These are phyloP conservation scores for Fusarium chlamydosporum DNA, from an alignment of 2,329 filamentous ascomycete species.

Conservation along the genomic window DNA sequence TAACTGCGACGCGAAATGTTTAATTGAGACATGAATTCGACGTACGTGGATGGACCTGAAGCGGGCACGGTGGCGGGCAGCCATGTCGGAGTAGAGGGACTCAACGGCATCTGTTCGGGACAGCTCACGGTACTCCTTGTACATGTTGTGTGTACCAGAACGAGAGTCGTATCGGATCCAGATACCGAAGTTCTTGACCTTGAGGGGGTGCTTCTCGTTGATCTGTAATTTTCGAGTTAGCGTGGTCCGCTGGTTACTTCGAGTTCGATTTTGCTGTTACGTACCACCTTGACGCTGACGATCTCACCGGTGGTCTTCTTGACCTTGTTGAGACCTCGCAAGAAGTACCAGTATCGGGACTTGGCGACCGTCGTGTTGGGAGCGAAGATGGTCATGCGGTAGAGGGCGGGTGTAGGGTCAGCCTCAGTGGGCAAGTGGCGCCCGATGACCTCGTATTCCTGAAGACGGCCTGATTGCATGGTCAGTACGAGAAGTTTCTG, in stretches of 20 bases:
- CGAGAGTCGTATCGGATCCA: slow-evolving; percentile 99
- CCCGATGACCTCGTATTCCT: slow-evolving; percentile 99
- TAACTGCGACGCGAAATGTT: background rate
- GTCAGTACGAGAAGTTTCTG: slow-evolving; percentile 52
- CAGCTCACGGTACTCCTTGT: slow-evolving; percentile 99
- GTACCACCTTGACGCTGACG: slow-evolving; percentile 94
- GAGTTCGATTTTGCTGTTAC: slow-evolving; percentile 54
- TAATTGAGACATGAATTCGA: slow-evolving; percentile 45
- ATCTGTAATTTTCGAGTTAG: slow-evolving; percentile 71
- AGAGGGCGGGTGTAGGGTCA: slow-evolving; percentile 97
- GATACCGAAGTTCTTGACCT: slow-evolving; percentile 99
- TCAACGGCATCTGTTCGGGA: slow-evolving; percentile 95
- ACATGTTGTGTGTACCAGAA: slow-evolving; percentile 99
- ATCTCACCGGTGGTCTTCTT: slow-evolving; percentile 99
- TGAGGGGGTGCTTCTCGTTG: slow-evolving; percentile 97
- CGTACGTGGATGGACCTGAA: slow-evolving; percentile 99
- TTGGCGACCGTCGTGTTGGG: slow-evolving; percentile 98
- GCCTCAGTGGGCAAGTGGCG: slow-evolving; percentile 98
- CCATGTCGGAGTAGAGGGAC: slow-evolving; percentile 99
- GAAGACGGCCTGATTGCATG: slow-evolving; percentile 86
- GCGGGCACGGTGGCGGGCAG: slow-evolving; percentile 94
- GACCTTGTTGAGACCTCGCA: slow-evolving; percentile 99
- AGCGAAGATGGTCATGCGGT: slow-evolving; percentile 99
- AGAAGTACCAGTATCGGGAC: slow-evolving; percentile 99
- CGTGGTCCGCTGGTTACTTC: background rate